Base-by-base conservation (phyloP, 768 basidiomycete species). In the Floccularia luteovirens region DNA sequence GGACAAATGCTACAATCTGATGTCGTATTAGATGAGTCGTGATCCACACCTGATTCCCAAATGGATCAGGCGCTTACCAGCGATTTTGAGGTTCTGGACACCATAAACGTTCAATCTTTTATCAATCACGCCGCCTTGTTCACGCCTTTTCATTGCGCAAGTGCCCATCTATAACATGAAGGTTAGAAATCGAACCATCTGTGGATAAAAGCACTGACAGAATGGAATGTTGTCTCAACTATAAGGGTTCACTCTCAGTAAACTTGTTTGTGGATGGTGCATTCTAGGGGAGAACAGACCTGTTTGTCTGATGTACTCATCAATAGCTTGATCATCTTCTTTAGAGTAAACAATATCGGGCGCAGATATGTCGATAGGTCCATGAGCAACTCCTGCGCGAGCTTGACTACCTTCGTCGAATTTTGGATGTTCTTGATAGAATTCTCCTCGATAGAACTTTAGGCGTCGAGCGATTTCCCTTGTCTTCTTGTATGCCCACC, bases 401-500 rank as follows among this genome's bases (percentile, higher is more conserved):
- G 64, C 64, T 4, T 44, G 31, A 28, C 62, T 64, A 28, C 47
- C 60, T 30, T 45, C 39, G 16, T 59, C 49, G 39, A 60, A 66
- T 12, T 23, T 48, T 16, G 57, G 69, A 46, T 63, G 55, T 1
- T 42, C 49, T 11, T 36, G 39, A 20, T 35, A 17, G 8, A 57
- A 47, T 35, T 37, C 36, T 37, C 36, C 36, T 10, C 36, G 36
- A 37, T 37, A 37, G 8, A 6, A 5, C 8, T 16, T 45, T 67
- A 76, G 72, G n/a, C 79, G 73, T 33, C 79, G 67, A 2, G 60
- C 59, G 6, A 73, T 40, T 55, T 81, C 78, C 0, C 77, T 68
- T 5, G 51, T 36, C 34, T 60, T 62, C 45, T 81, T 82, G 53
- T 79, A 81, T 1, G 47, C 60, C 63, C 72, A 71, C 36, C 57